Percentiles rank a stretch among this genome's conserved stretches.
phyloP scores from a whole-genome alignment of 495 filamentous ascomycete genomes.

The Xylona heveae region DNA sequence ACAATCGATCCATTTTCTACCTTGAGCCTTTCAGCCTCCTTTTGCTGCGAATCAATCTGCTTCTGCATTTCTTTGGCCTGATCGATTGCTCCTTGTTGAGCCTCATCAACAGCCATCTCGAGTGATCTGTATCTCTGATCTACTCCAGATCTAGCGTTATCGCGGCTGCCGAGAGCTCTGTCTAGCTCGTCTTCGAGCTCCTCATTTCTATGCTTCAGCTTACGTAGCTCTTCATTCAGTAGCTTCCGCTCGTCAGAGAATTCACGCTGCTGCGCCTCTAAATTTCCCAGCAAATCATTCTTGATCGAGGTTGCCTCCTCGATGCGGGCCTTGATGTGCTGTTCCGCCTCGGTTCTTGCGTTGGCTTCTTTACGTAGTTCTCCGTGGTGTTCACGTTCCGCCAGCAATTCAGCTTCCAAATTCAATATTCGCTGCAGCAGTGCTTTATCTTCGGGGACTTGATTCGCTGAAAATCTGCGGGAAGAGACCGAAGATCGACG shows the following conservation, averaged over 20 bases:
- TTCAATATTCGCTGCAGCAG: constrained; percentile 48
- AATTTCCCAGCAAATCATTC: constrained; percentile 80
- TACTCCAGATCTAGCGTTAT: constrained; percentile 47
- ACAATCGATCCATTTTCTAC: too few species aligned
- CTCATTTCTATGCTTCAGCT: constrained; percentile 53
- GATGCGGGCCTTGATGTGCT: constrained; percentile 43
- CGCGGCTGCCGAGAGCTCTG: constrained; percentile 55
- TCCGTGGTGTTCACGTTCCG: constrained; percentile 29
- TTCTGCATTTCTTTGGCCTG: constrained; percentile 32
- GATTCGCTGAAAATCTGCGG: constrained; percentile 43
- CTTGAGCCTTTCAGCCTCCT: constrained; percentile 28
- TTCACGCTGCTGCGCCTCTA: constrained; percentile 76
- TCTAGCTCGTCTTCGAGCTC: constrained; percentile 83
- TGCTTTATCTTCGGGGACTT: constrained; percentile 39
- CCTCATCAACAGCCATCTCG: constrained; percentile 43
- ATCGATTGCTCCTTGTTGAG: constrained; percentile 31
- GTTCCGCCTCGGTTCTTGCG: constrained; percentile 31
- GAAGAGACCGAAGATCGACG: constrained; percentile 43
- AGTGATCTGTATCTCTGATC: constrained; percentile 50
- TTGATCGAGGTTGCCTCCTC: constrained; percentile 82
- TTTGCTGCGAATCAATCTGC: constrained; percentile 31
- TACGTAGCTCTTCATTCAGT: constrained; percentile 56
- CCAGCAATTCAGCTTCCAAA: constrained; percentile 57
- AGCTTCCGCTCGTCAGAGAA: constrained; percentile 66
- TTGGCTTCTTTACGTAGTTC: constrained; percentile 36